These are phyloP conservation scores for Piromyces sp. DNA, from an alignment of 192 early-diverging fungal genomes.

Conservation along the genomic window DNA sequence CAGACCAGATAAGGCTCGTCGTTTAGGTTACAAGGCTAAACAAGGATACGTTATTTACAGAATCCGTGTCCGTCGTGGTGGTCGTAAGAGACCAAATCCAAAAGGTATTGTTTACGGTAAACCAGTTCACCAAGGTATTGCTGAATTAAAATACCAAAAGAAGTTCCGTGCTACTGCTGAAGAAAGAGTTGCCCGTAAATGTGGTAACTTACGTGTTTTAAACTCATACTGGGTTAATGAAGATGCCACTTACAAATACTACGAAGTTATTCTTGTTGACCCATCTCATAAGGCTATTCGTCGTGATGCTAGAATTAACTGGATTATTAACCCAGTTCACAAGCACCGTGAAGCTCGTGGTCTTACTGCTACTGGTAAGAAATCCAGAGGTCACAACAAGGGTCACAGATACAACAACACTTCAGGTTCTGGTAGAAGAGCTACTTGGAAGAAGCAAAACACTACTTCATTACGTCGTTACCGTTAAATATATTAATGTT, in stretches of 20 bases:
- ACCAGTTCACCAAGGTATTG: conserved; percentile 93
- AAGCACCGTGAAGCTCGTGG: conserved; percentile 98
- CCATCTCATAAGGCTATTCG: conserved; percentile 95
- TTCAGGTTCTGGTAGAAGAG: conserved; percentile 79
- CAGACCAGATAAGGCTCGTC: conserved; percentile 96
- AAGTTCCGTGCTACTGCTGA: conserved; percentile 84
- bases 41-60: conserved; percentile 99
- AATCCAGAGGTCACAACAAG: conserved; percentile 93
- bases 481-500: conserved; percentile 39
- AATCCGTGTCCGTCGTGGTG: conserved; percentile 95
- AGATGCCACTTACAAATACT: conserved; percentile 98
- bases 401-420: conserved; percentile 94
- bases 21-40: conserved; percentile 99
- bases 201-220: conserved; percentile 91
- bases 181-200: conserved; percentile 92
- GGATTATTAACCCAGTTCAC: conserved; percentile 94
- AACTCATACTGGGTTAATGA: conserved; percentile 99
- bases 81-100: conserved; percentile 88
- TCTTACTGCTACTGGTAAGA: conserved; percentile 89
- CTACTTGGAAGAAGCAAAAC: conserved; percentile 88
- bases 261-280: conserved; percentile 96
- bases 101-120: conserved; percentile 99
- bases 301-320: conserved; percentile 96
- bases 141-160: conserved; percentile 96
- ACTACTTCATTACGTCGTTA: conserved; percentile 86